Conservation (phyloP, 805 yeast genomes). For the Alloascoidea hylecoeti region DNA sequence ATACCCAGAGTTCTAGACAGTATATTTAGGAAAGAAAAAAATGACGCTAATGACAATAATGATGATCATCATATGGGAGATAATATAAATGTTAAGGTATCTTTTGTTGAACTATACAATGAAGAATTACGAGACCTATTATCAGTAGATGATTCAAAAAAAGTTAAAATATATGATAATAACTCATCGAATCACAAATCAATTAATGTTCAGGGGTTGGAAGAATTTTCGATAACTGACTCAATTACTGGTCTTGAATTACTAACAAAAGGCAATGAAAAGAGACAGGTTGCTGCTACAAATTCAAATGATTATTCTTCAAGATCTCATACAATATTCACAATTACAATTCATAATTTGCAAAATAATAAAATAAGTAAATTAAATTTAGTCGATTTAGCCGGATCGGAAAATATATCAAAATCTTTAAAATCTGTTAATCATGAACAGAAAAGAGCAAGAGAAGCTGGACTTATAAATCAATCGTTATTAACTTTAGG, state of each 20-base stretch:
- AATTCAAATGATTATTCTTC: conserved; percentile 66
- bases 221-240: conserved; percentile 32
- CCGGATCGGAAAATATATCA: conserved; percentile 85
- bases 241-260: conserved; percentile 35
- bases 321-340: conserved; percentile 69
- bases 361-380: conserved; percentile 44
- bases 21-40: conserved; percentile 32
- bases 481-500: conserved; percentile 82
- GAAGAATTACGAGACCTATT: conserved; percentile 73
- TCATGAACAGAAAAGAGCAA: conserved; percentile 71
- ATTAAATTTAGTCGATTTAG: conserved; percentile 80
- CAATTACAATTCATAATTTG: conserved; percentile 44
- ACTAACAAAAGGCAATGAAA: conserved; percentile 41
- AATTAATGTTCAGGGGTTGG: conserved; percentile 47
- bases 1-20: conserved; percentile 44
- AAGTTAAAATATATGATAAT: conserved; percentile 41
- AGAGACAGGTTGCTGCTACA: conserved; percentile 66
- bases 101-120: conserved; percentile 77
- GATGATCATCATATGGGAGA: too few species aligned
- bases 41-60: too few species aligned
- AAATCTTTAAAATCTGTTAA: too few species aligned
- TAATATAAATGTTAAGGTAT: conserved; percentile 59
- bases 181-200: conserved; percentile 25
- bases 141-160: conserved; percentile 27
- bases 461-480: conserved; percentile 89